Evolutionary conservation across 1,284 basidiomycete species (phyloP), one percentile per base, ranked within the genome.

Genomic region (Wolfiporia cocos): DNA sequence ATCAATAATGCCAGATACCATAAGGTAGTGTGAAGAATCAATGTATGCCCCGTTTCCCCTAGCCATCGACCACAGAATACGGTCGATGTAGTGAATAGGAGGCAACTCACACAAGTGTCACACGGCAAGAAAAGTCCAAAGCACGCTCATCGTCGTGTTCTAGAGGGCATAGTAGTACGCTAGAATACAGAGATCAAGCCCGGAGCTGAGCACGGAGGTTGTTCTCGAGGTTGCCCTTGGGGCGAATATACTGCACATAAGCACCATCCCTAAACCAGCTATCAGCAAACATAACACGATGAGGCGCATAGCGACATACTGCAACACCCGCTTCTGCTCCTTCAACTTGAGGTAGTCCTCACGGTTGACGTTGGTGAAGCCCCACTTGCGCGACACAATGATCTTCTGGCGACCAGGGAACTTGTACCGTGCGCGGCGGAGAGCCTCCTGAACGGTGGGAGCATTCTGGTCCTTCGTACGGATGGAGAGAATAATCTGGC

Each of bases 381-480:
- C 95, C 90, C 91, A 93, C 78, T 93, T 94, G 81, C 92, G 91
- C 52, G 87, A 92, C 57, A 98, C 78, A 58, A 98, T 97, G 71
- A 97, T 96, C 85, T 97, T 98, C 75, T 97, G 94, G 65, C 94
- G 85, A 56, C 94, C 94, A 42, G 95, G 94, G 87, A 97, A 98
- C 84, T 98, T 99, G 86, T 98, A 98, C 50, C 94, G 91, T 35
- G 94, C 92, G 59, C 92, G 91, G 59, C 92, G 88, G 55, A 99
- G 86, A 47, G 95, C 95, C 75, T 99, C 95, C 68, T 92, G 86
- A 65, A 97, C 89, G 59, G 96, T 89, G 36, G 85, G 68, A 42
- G 86, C 81, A 71, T 94, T 93, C 53, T 61, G 56, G 64, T 98
- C 95, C 73, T 93, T 93, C 71, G 83, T 89, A 48, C 95, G 90